Evolutionary conservation across 345 rosid species (phyloP).

Genomic region (Brassica cretica): DNA sequence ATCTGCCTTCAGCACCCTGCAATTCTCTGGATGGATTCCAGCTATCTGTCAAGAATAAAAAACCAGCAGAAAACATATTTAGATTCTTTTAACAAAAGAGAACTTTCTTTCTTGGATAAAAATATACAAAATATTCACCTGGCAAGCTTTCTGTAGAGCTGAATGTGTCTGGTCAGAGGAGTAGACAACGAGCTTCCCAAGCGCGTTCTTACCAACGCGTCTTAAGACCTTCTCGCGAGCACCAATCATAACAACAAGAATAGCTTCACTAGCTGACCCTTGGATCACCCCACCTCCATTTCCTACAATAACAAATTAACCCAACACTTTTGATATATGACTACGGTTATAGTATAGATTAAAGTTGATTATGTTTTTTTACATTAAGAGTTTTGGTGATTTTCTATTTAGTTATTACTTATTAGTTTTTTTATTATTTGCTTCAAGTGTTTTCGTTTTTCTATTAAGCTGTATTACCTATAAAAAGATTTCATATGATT

Average conservation of each 20-base stretch:
- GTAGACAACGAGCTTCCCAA: conserved; percentile 77
- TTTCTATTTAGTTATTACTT: neutral
- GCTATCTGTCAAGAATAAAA: conserved; percentile 56
- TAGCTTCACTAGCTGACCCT: conserved; percentile 94
- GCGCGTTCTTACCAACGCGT: conserved; percentile 57
- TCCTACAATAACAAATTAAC: conserved; percentile 48
- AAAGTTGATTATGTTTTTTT: neutral
- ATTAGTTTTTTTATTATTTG: neutral
- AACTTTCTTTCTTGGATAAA: neutral
- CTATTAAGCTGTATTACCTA: no score
- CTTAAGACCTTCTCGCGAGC: conserved; percentile 69
- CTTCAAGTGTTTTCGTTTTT: neutral
- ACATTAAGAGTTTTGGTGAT: neutral
- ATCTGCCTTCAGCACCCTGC: conserved; percentile 63
- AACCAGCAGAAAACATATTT: neutral
- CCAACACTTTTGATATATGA: neutral
- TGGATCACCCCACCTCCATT: conserved; percentile 93
- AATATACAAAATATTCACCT: conserved; percentile 46
- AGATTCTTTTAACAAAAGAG: neutral
- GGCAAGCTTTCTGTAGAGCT: conserved; percentile 80
- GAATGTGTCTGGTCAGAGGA: conserved; percentile 91
- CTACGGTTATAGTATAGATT: neutral
- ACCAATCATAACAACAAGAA: conserved; percentile 71
- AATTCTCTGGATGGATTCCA: conserved; percentile 74
- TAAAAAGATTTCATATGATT: neutral